A percentile compares a stretch with the other conserved stretches of the same genome.
phyloP scores from a whole-genome alignment of 2,329 filamentous ascomycete genomes.

The Diaporthe ampelina region DNA sequence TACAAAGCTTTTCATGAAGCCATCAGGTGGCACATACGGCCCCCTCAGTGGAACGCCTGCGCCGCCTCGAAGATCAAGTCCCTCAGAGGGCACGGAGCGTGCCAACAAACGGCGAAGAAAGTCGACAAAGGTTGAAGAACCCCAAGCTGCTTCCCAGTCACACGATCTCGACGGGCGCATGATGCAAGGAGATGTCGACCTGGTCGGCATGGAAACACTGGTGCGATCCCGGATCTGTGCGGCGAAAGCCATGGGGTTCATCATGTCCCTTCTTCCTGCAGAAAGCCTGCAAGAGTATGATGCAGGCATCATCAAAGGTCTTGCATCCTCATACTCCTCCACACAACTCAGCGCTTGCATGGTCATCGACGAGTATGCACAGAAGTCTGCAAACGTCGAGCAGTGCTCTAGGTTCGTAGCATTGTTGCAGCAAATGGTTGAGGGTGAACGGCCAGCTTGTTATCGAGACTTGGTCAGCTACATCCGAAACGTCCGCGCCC shows the following conservation, averaged over 20 bases:
- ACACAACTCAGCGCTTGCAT: conserved; percentile 88
- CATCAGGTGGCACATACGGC: conserved; percentile 88
- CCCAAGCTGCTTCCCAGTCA: conserved; percentile 72
- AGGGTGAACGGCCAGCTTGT: conserved; percentile 82
- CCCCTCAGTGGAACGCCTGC: conserved; percentile 60
- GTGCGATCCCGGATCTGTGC: conserved; percentile 91
- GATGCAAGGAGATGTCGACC: conserved; percentile 95
- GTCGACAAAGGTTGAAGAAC: conserved; percentile 84
- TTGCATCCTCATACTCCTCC: conserved; percentile 83
- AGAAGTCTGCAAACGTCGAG: conserved; percentile 61
- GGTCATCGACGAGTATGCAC: conserved; percentile 90
- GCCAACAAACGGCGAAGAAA: conserved; percentile 84
- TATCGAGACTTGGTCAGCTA: conserved; percentile 94
- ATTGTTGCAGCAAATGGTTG: conserved; percentile 81
- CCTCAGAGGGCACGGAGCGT: conserved; percentile 70
- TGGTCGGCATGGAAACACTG: conserved; percentile 90
- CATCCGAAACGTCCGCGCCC: conserved; percentile 88
- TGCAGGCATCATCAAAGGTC: conserved; percentile 72
- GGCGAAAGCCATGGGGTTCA: conserved; percentile 85
- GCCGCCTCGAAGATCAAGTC: conserved; percentile 63
- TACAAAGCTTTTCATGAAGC: conserved; percentile 87
- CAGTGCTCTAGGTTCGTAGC: conserved; percentile 72
- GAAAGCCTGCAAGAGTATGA: conserved; percentile 74
- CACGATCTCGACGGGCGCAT: conserved; percentile 99
- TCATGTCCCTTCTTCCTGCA: conserved; percentile 83